These are phyloP conservation scores for Camellia granthamiana DNA, from an alignment of 148 eudicot species.

Conservation along the genomic window DNA sequence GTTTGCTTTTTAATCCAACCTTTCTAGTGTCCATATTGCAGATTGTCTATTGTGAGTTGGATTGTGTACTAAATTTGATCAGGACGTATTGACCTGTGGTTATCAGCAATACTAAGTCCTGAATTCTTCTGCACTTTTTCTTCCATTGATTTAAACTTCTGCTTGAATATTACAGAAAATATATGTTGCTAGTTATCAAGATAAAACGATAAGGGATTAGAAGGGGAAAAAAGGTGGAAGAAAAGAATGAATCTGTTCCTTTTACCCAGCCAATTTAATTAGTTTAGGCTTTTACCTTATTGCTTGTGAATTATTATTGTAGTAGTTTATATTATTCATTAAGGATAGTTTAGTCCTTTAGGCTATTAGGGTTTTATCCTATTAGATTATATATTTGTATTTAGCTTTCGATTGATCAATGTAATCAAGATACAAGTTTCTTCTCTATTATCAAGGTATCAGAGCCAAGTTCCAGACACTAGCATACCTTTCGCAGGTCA, in stretches of 20 bases:
- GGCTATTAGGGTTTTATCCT: no score
- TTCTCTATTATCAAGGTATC: no score
- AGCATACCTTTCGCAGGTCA: no score
- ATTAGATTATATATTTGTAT: no score
- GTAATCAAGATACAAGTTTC: no score
- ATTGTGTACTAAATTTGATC: background rate
- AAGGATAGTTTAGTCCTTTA: no score
- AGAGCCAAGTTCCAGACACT: no score
- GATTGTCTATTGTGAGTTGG: background rate
- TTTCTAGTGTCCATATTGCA: background rate
- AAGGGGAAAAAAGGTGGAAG: background rate
- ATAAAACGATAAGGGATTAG: background rate
- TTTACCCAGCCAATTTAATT: background rate
- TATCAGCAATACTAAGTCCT: background rate
- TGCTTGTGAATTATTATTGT: no score
- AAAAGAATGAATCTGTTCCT: background rate
- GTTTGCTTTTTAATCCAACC: background rate
- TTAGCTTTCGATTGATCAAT: no score
- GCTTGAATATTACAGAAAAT: no score
- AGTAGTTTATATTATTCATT: no score
- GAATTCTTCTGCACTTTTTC: background rate
- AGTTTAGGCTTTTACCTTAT: background rate
- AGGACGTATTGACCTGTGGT: background rate
- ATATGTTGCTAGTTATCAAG: background rate
- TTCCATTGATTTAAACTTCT: background rate